A percentile compares a stretch with the other conserved stretches of the same genome.
Conservation (phyloP, 352 stramenopile species). For the Phytophthora syringae region DNA sequence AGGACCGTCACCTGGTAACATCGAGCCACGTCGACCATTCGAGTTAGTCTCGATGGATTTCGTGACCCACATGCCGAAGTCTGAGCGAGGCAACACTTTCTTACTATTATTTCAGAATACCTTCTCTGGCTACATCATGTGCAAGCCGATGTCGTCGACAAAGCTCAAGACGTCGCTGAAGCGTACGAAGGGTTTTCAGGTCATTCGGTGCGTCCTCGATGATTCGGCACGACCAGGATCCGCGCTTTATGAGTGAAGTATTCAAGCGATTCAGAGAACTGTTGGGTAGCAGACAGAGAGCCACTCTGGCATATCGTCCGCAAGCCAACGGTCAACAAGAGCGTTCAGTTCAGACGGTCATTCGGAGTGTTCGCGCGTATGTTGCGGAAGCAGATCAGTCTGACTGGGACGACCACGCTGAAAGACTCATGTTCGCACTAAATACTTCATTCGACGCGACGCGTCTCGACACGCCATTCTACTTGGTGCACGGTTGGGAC, state of each 20-base stretch:
- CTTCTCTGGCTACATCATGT: not conserved
- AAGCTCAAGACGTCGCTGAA: not conserved
- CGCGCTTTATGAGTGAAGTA: not conserved
- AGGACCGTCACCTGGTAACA: not conserved
- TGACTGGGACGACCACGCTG: slow-evolving; percentile 20
- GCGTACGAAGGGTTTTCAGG: not conserved
- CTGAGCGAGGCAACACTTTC: not conserved
- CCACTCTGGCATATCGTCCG: slow-evolving; percentile 15
- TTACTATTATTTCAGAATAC: not conserved
- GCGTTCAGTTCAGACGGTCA: slow-evolving; percentile 1
- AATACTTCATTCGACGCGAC: no score
- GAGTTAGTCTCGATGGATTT: not conserved
- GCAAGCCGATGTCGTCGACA: not conserved
- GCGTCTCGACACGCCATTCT: slow-evolving; percentile 15
- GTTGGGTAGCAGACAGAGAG: slow-evolving; percentile 2
- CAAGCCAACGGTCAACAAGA: slow-evolving; percentile 12
- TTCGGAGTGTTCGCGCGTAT: slow-evolving; percentile 10
- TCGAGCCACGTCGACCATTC: not conserved
- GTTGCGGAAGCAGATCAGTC: slow-evolving; percentile 2
- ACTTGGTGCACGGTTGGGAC: slow-evolving; percentile 12
- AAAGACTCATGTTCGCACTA: no score
- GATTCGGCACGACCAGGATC: not conserved
- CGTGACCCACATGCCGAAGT: not conserved
- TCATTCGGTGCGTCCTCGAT: not conserved
- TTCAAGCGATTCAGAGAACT: slow-evolving; percentile 6